Evolutionary conservation across 257 asterid genomes (phyloP).

Genomic region (Thymus mandschuricus): DNA sequence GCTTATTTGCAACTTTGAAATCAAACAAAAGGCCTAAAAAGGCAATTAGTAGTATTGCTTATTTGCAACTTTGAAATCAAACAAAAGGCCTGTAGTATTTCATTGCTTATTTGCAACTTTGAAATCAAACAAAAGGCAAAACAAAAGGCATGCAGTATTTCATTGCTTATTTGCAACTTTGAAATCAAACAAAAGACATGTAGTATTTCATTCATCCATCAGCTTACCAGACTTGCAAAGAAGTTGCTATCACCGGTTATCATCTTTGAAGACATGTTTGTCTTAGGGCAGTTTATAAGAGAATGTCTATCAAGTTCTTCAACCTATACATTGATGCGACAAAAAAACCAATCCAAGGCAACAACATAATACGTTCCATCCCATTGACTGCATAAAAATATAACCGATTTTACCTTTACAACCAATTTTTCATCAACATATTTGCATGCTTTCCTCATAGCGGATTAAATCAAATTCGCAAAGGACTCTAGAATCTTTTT

Average conservation of each 20-base stretch:
- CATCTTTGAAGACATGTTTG: conserved; percentile 96
- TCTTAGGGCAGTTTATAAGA: conserved; percentile 89
- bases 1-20: too few species aligned
- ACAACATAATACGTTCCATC: background rate
- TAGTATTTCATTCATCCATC: conserved; percentile 8
- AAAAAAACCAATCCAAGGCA: conserved; percentile 27
- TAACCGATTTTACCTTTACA: conserved; percentile 58
- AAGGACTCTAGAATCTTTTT: background rate
- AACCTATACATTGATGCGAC: conserved; percentile 50
- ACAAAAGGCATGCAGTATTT: too few species aligned
- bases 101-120: too few species aligned
- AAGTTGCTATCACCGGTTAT: conserved; percentile 86
- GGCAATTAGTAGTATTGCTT: too few species aligned
- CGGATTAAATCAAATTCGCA: conserved; percentile 54
- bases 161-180: too few species aligned
- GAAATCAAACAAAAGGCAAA: background rate
- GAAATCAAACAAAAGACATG: background rate
- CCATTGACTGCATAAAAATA: conserved; percentile 9
- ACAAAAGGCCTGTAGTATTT: too few species aligned
- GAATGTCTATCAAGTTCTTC: conserved; percentile 93
- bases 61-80: too few species aligned
- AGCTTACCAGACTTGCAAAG: conserved; percentile 83
- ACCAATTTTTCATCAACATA: conserved; percentile 89
- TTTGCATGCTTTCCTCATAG: conserved; percentile 98
- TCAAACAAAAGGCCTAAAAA: too few species aligned